Conservation (phyloP, 192 early-diverging fungal genomes). For the Coemansia aciculifera region DNA sequence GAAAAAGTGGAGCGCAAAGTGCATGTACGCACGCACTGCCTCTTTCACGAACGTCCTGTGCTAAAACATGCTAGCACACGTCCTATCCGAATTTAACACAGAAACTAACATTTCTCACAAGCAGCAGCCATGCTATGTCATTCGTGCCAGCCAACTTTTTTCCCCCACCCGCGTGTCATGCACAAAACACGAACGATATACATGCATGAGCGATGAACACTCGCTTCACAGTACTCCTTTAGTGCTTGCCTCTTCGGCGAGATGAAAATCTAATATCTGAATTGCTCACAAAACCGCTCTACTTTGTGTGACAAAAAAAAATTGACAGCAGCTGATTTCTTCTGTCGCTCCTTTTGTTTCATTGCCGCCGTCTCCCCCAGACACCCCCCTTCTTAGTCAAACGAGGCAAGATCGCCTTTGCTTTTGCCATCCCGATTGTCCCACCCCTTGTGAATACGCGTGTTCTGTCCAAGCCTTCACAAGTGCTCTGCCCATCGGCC, state of each 20-base stretch:
- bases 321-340: constrained; percentile 4
- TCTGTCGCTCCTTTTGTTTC: not conserved
- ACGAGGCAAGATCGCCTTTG: constrained; percentile 5
- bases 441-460: not conserved
- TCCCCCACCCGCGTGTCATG: constrained; percentile 5
- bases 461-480: not conserved
- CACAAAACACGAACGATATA: constrained; percentile 9
- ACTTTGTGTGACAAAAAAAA: not conserved
- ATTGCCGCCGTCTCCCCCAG: not conserved
- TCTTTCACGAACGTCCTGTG: not conserved
- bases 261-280: constrained; percentile 6
- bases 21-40: not conserved
- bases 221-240: not conserved
- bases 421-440: not conserved
- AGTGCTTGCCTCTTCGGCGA: not conserved
- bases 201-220: not conserved
- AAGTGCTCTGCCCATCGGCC: not conserved
- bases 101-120: constrained; percentile 5
- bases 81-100: constrained; percentile 1
- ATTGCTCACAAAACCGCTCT: not conserved
- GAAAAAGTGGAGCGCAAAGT: not conserved
- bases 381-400: not conserved
- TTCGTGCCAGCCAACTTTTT: constrained; percentile 1
- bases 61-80: not conserved
- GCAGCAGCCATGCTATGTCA: not conserved